Percentiles rank a stretch among this genome's conserved stretches.
Conservation (phyloP, 2,329 filamentous ascomycete species). For the Pseudocercospora cruenta region DNA sequence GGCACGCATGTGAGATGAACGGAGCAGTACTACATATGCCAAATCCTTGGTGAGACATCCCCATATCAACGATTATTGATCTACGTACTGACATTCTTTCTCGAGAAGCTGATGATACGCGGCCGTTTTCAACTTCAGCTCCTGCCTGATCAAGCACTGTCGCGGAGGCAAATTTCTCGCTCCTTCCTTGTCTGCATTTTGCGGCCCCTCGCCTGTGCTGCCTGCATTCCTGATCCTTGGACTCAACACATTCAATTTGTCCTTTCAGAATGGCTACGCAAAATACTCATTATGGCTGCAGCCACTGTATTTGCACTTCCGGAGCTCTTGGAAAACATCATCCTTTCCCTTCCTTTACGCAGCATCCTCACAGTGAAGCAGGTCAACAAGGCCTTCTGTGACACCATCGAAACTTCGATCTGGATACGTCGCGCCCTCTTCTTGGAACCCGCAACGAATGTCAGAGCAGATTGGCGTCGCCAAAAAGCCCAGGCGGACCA, state of each 20-base stretch:
- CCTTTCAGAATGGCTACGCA: conserved; percentile 1
- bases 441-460: neutral
- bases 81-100: neutral
- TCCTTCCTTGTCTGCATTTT: neutral
- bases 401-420: neutral
- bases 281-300: conserved; percentile 2
- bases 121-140: neutral
- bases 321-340: conserved; percentile 15
- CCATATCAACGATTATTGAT: neutral
- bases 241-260: neutral
- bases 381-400: neutral
- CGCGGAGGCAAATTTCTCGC: neutral
- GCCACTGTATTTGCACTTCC: conserved; percentile 8
- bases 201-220: neutral
- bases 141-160: neutral
- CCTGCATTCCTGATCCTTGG: neutral
- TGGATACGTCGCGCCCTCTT: conserved; percentile 10
- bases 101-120: neutral
- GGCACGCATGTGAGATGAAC: neutral
- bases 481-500: no score
- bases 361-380: conserved; percentile 8
- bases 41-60: neutral
- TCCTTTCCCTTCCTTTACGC: conserved; percentile 9
- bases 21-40: neutral
- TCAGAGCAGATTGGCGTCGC: neutral